Evolutionary conservation across 495 filamentous ascomycete genomes (phyloP).

Genomic region (Aspergillus bridgeri): DNA sequence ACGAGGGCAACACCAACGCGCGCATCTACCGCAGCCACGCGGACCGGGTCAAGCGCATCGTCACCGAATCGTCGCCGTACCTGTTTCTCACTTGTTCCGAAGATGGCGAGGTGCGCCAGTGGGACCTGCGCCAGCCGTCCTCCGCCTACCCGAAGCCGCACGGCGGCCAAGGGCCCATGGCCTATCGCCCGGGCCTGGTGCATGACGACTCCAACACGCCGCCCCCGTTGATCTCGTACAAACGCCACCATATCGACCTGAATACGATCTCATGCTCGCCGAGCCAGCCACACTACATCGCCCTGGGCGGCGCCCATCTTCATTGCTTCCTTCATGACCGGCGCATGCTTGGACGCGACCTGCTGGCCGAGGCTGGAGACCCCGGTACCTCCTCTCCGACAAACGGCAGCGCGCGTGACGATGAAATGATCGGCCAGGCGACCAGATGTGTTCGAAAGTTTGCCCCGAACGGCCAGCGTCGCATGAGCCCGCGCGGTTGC

Average conservation of each 20-base stretch:
- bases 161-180: conserved; percentile 48
- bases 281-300: conserved; percentile 73
- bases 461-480: conserved; percentile 56
- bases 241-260: conserved; percentile 60
- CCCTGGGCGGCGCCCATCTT: conserved; percentile 66
- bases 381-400: conserved; percentile 31
- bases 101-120: conserved; percentile 74
- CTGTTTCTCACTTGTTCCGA: conserved; percentile 75
- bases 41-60: conserved; percentile 72
- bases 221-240: conserved; percentile 71
- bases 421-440: conserved; percentile 57
- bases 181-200: conserved; percentile 36
- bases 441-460: conserved; percentile 70
- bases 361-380: conserved; percentile 49
- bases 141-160: conserved; percentile 57
- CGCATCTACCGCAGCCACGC: conserved; percentile 65
- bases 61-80: conserved; percentile 69
- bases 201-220: conserved; percentile 59
- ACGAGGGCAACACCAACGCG: conserved; percentile 59
- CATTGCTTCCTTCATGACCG: conserved; percentile 76
- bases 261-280: conserved; percentile 74
- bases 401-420: conserved; percentile 39
- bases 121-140: conserved; percentile 66
- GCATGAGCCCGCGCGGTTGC: conserved; percentile 51
- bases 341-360: conserved; percentile 67